Percentiles rank a stretch among this genome's conserved stretches.
Conservation (phyloP, 2,329 filamentous ascomycete species). For the Sarocladiaceae sp. region DNA sequence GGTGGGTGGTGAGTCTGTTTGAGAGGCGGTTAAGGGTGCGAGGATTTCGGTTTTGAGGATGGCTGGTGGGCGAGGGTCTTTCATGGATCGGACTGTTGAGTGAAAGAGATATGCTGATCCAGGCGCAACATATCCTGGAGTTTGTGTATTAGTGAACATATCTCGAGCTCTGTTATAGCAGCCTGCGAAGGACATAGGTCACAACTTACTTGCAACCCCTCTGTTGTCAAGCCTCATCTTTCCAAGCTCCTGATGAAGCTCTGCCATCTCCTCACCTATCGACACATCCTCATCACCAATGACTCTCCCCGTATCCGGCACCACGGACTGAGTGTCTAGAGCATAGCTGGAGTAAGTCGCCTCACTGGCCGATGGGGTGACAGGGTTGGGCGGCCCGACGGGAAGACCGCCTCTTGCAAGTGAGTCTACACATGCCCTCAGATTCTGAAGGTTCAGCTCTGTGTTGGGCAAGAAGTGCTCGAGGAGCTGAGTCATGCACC, state of each 20-base stretch:
- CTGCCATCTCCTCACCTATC: background rate
- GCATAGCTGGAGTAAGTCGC: background rate
- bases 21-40: background rate
- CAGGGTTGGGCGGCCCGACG: background rate
- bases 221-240: constrained; percentile 5
- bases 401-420: background rate
- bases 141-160: no score
- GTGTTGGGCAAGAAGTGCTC: constrained; percentile 3
- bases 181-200: background rate
- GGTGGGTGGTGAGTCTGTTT: background rate
- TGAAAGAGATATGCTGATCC: constrained; percentile 6
- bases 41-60: background rate
- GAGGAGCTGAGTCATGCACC: constrained; percentile 2
- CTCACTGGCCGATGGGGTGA: constrained; percentile 2
- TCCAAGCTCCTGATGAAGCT: background rate
- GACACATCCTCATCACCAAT: constrained; percentile 1
- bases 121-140: constrained; percentile 3
- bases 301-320: background rate
- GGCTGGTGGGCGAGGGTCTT: background rate
- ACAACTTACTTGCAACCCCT: background rate
- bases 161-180: no score
- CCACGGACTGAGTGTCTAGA: background rate
- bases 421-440: background rate
- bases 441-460: constrained; percentile 4
- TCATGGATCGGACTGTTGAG: constrained; percentile 3